Evolutionary conservation across 148 eudicot species (phyloP).

Genomic region (Tetragonia tetragonoides): DNA sequence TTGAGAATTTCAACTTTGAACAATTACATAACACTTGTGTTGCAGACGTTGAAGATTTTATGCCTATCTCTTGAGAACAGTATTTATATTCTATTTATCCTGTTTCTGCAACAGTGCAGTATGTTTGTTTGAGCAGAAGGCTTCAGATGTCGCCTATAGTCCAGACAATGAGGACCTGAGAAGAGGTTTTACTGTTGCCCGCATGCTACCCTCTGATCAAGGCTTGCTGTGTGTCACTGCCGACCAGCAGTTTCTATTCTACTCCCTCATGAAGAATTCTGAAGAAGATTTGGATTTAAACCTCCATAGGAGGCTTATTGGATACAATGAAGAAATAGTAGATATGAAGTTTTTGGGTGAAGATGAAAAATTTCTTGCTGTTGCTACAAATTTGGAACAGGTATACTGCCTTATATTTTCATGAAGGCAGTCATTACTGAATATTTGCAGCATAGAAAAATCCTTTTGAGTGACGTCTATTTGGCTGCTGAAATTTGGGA

Average conservation of each 20-base stretch:
- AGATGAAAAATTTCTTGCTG: slow-evolving; percentile 89
- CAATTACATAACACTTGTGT: background rate
- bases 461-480: background rate
- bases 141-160: slow-evolving; percentile 73
- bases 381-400: slow-evolving; percentile 93
- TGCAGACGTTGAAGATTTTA: background rate
- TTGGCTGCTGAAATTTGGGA: background rate
- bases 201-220: slow-evolving; percentile 73
- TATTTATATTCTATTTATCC: slow-evolving; percentile 14
- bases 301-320: slow-evolving; percentile 70
- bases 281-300: slow-evolving; percentile 51
- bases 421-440: background rate
- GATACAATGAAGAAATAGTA: slow-evolving; percentile 86
- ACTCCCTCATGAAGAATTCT: slow-evolving; percentile 41
- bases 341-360: slow-evolving; percentile 97
- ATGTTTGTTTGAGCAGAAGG: slow-evolving; percentile 77
- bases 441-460: background rate
- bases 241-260: slow-evolving; percentile 90
- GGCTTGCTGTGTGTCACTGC: slow-evolving; percentile 84
- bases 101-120: slow-evolving; percentile 58
- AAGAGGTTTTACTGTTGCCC: slow-evolving; percentile 88
- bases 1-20: slow-evolving; percentile 17
- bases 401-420: slow-evolving; percentile 29
- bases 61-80: background rate
- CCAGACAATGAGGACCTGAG: slow-evolving; percentile 57